A percentile compares a stretch with the other conserved stretches of the same genome.
Conservation (phyloP, 495 filamentous ascomycete species). For the Lasiosphaeriaceae sp. region DNA sequence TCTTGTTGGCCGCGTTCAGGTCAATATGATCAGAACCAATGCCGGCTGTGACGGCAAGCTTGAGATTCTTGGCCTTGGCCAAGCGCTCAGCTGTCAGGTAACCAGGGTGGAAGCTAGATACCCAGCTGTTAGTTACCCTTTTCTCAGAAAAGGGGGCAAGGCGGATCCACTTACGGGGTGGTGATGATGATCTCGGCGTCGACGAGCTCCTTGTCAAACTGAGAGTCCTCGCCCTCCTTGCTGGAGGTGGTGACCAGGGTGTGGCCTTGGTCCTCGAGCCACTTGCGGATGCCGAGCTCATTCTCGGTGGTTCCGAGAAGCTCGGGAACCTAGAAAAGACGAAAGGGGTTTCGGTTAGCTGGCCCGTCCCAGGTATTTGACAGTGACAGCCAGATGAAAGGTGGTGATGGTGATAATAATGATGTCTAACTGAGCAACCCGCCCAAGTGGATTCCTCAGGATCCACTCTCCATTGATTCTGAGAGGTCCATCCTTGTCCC, state of each 20-base stretch:
- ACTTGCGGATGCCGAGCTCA: slow-evolving; percentile 92
- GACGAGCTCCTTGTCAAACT: slow-evolving; percentile 89
- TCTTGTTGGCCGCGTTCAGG: slow-evolving; percentile 94
- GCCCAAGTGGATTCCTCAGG: not conserved
- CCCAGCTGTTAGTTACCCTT: slow-evolving; percentile 4
- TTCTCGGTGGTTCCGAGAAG: slow-evolving; percentile 96
- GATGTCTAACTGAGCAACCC: not conserved
- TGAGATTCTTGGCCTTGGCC: slow-evolving; percentile 97
- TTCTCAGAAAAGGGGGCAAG: not conserved
- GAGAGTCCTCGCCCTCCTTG: slow-evolving; percentile 89
- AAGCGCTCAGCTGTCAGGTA: slow-evolving; percentile 96
- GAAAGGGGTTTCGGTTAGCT: not conserved
- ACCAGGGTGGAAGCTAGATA: slow-evolving; percentile 89
- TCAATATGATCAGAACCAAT: slow-evolving; percentile 98
- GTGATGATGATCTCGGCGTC: slow-evolving; percentile 99
- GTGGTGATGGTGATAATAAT: not conserved
- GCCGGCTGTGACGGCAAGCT: slow-evolving; percentile 92
- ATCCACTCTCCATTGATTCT: slow-evolving; percentile 9
- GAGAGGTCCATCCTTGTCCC: not conserved
- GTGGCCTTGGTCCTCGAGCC: slow-evolving; percentile 95
- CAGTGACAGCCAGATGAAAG: not conserved
- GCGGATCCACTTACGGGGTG: slow-evolving; percentile 66
- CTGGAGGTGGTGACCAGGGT: slow-evolving; percentile 94
- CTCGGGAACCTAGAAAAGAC: slow-evolving; percentile 67
- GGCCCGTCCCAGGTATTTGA: no score